Percentiles rank a stretch among this genome's conserved stretches.
These are phyloP conservation scores for Telopea speciosissima DNA, from an alignment of 177 flowering plant species.

Conservation along the genomic window DNA sequence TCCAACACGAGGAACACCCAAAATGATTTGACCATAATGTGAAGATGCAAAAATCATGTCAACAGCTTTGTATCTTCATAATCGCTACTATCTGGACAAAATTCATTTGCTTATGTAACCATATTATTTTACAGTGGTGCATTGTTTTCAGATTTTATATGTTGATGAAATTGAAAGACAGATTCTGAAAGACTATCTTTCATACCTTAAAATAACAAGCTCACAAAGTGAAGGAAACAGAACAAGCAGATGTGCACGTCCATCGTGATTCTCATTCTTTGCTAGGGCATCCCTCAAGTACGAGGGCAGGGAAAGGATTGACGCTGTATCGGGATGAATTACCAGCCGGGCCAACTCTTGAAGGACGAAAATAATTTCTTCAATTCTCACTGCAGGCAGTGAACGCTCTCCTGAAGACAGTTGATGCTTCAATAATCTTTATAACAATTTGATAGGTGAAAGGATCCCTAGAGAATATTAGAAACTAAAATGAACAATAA, in stretches of 20 bases:
- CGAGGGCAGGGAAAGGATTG: constrained; percentile 54
- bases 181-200: not conserved
- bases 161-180: not conserved
- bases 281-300: constrained; percentile 37
- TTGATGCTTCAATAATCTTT: not conserved
- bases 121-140: too few species aligned
- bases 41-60: too few species aligned
- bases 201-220: constrained; percentile 78
- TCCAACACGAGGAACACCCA: constrained; percentile 5
- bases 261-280: constrained; percentile 25
- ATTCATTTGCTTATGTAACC: not conserved
- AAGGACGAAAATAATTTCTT: constrained; percentile 64
- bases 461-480: not conserved
- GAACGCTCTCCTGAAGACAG: constrained; percentile 58
- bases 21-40: too few species aligned
- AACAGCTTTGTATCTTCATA: not conserved
- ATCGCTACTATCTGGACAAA: not conserved
- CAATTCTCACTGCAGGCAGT: constrained; percentile 68
- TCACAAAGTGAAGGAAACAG: constrained; percentile 80
- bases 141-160: too few species aligned
- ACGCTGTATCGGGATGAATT: constrained; percentile 65
- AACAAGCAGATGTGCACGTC: constrained; percentile 66
- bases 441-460: not conserved
- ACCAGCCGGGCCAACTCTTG: constrained; percentile 59
- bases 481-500: not conserved